These are phyloP conservation scores for Pelargonium nanum DNA, from an alignment of 345 rosid genomes.

Conservation along the genomic window DNA sequence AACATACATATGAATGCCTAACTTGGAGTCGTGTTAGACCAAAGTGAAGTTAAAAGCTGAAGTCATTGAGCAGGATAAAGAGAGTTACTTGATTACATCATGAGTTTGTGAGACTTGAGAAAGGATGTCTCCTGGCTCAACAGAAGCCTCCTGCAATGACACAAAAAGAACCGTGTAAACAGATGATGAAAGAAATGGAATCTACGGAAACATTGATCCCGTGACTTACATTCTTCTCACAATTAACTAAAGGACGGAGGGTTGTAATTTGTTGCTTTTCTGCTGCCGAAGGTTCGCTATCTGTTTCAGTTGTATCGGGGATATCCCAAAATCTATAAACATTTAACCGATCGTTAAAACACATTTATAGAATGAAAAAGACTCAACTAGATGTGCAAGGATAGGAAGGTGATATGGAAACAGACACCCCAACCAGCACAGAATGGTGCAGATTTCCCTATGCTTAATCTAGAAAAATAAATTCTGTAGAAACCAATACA, in stretches of 20 bases:
- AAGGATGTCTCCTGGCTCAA: conserved; percentile 55
- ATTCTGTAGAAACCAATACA: not conserved
- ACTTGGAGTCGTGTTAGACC: not conserved
- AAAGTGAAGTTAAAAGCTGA: not conserved
- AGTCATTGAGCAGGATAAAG: conserved; percentile 4
- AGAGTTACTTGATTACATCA: conserved; percentile 68
- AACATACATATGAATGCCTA: no score
- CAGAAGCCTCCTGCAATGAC: conserved; percentile 34
- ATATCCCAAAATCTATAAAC: conserved; percentile 47
- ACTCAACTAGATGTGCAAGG: not conserved
- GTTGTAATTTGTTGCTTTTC: conserved; percentile 24
- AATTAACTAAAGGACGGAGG: conserved; percentile 44
- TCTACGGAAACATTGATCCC: conserved; percentile 3
- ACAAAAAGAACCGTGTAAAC: conserved; percentile 12
- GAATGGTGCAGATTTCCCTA: not conserved
- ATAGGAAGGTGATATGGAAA: no score
- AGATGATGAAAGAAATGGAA: conserved; percentile 5
- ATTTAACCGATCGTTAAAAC: conserved; percentile 5
- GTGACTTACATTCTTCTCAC: conserved; percentile 63
- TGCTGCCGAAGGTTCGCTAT: conserved; percentile 23
- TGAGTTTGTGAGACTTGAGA: conserved; percentile 91
- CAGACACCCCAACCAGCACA: not conserved
- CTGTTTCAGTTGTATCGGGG: conserved; percentile 33
- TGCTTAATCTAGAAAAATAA: not conserved
- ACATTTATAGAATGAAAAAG: not conserved